phyloP scores from a whole-genome alignment of 164 flowering plant genomes.

The grape (Vitis vinifera) region ASM3070453v1 NC_081819.1:22507001-22507500 shows the following conservation, averaged over 20 bases:
- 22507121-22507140: neutral
- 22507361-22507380: neutral
- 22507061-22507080: neutral
- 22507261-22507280: too few relatives aligned
- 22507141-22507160: neutral
- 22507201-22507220: too few relatives aligned
- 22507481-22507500: slow-evolving; percentile 12
- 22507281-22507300: too few relatives aligned
- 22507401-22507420: neutral
- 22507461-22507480: neutral
- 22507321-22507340: too few relatives aligned
- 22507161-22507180: neutral
- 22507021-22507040: neutral
- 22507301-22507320: too few relatives aligned
- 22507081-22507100: too few relatives aligned
- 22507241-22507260: too few relatives aligned
- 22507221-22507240: too few relatives aligned
- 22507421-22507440: neutral
- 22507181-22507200: neutral
- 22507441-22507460: too few relatives aligned
- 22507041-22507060: neutral
- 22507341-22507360: too few relatives aligned
- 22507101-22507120: too few relatives aligned
- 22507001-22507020: neutral
- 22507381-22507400: slow-evolving; percentile 9